A percentile compares a stretch with the other conserved stretches of the same genome.
Evolutionary conservation across 129 eudicot species (phyloP).

Genomic region (Helianthus tuberosus): DNA sequence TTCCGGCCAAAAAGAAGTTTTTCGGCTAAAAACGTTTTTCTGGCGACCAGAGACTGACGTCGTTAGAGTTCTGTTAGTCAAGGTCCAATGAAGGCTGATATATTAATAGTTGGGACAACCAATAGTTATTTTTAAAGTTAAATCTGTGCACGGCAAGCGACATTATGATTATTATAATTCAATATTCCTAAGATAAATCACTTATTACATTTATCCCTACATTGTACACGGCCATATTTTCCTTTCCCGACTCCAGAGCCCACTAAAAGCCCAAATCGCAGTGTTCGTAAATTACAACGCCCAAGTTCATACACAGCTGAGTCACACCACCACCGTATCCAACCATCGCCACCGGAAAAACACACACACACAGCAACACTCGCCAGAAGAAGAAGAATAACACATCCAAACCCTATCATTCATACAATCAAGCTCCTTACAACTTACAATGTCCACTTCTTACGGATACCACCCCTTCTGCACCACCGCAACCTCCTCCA

Average conservation of each 20-base stretch:
- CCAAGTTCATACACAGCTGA: background rate
- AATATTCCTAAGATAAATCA: too few relatives aligned
- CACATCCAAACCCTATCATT: slow-evolving; percentile 1
- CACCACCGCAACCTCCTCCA: slow-evolving; percentile 23
- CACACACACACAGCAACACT: background rate
- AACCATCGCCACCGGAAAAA: slow-evolving; percentile 19
- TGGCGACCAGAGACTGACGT: too few relatives aligned
- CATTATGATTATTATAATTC: too few relatives aligned
- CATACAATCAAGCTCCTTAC: background rate
- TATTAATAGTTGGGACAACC: too few relatives aligned
- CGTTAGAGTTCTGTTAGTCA: too few relatives aligned
- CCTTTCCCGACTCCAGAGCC: background rate
- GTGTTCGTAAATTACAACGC: slow-evolving; percentile 13
- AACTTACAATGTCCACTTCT: slow-evolving; percentile 26
- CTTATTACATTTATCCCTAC: too few relatives aligned
- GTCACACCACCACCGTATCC: slow-evolving; percentile 27
- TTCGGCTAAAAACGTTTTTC: too few relatives aligned
- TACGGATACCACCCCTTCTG: slow-evolving; percentile 16
- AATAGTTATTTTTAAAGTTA: too few relatives aligned
- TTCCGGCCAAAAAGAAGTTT: too few relatives aligned
- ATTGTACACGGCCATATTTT: background rate
- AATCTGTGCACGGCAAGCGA: too few relatives aligned
- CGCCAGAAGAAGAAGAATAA: slow-evolving; percentile 15
- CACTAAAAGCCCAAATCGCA: slow-evolving; percentile 22
- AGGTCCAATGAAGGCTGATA: too few relatives aligned